Conservation (phyloP, 257 asterid species). For the Jacaranda mimosifolia region DNA sequence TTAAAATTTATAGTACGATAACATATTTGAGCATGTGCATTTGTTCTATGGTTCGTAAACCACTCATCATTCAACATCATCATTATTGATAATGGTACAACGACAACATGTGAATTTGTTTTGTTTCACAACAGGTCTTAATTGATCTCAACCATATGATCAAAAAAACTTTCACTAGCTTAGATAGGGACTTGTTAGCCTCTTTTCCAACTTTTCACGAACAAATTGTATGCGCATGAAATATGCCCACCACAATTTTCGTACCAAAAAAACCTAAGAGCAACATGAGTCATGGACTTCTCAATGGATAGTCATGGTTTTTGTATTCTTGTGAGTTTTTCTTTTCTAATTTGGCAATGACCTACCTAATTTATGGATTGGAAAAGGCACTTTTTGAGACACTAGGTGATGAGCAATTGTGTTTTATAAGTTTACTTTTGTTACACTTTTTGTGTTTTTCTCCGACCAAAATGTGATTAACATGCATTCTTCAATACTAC, state of each 20-base stretch:
- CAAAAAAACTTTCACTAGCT: slow-evolving; percentile 18
- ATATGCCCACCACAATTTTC: background rate
- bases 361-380: background rate
- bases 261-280: no score
- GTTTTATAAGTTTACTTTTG: background rate
- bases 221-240: no score
- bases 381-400: background rate
- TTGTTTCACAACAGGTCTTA: background rate
- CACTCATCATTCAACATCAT: background rate
- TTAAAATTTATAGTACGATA: no score
- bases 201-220: no score
- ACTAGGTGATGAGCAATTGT: background rate
- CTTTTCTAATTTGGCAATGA: background rate
- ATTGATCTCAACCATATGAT: slow-evolving; percentile 19
- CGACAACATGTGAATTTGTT: slow-evolving; percentile 21
- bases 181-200: background rate
- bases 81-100: slow-evolving; percentile 1
- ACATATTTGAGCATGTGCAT: no score
- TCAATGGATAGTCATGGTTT: background rate
- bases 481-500: background rate
- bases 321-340: background rate
- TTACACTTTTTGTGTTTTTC: background rate
- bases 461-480: background rate
- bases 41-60: background rate
- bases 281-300: background rate